phyloP scores from a whole-genome alignment of 2,329 filamentous ascomycete genomes.

The Beauveria caledonica region DNA sequence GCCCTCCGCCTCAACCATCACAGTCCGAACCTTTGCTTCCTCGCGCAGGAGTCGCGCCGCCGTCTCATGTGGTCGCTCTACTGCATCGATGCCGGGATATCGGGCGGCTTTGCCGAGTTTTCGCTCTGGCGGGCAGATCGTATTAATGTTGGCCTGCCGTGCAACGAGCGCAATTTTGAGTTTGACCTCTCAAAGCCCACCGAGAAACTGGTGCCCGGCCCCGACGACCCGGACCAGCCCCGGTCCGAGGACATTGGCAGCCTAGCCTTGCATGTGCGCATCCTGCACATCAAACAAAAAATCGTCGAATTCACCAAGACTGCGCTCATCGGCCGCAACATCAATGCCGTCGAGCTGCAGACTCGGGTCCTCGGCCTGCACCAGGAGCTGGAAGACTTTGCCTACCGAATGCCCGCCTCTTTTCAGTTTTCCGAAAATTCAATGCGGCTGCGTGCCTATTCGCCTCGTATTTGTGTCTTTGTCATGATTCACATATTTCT shows the following conservation, averaged over 20 bases:
- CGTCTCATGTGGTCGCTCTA: conserved; percentile 38
- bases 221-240: conserved; percentile 31
- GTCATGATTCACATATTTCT: conserved; percentile 54
- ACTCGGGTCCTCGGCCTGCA: conserved; percentile 37
- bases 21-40: conserved; percentile 29
- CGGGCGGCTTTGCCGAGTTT: conserved; percentile 36
- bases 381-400: conserved; percentile 44
- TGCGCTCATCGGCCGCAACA: conserved; percentile 26
- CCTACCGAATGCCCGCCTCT: conserved; percentile 43
- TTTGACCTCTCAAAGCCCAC: conserved; percentile 49
- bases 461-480: conserved; percentile 47
- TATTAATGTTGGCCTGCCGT: conserved; percentile 34
- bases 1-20: conserved; percentile 37
- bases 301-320: conserved; percentile 47
- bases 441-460: conserved; percentile 47
- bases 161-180: conserved; percentile 41
- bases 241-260: conserved; percentile 46
- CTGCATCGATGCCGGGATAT: conserved; percentile 34
- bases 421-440: conserved; percentile 52
- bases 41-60: conserved; percentile 34
- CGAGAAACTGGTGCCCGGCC: conserved; percentile 40
- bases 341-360: conserved; percentile 36
- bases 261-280: conserved; percentile 47
- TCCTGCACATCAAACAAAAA: conserved; percentile 45
- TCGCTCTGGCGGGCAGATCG: conserved; percentile 34